Evolutionary conservation across 306 rosid species (phyloP), one percentile per base, ranked within the genome.

Genomic region (Cicer arietinum): DNA sequence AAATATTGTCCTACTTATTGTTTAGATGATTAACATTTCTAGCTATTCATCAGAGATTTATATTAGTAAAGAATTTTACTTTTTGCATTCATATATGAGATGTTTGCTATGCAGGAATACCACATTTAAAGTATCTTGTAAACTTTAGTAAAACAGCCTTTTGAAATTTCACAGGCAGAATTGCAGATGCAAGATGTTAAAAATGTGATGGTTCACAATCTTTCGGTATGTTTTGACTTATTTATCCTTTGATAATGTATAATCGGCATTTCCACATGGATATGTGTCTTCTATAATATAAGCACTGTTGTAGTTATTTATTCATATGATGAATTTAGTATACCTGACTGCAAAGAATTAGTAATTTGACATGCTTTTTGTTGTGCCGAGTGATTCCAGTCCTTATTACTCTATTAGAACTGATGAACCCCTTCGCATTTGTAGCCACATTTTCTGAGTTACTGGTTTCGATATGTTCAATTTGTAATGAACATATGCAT

Each of bases 101-200:
- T 12, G 11, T 61, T 60, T 60, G 25, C 8, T 72, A n/a, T 51
- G n/a, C 57, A 7, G 35, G 51, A 61, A 71, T 71, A 3, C 73
- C 53, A 42, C 13, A 54, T 41, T 76, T 56, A 11, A 64, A 54
- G 59, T 65, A 64, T 46, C 70, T 20, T n/a, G 16, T 45, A 39
- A 56, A 73, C 40, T 39, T 68, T 1, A 67, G 7, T 40, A 6
- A 54, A 42, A 54, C 44, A 67, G 17, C 47, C 62, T 81, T 48
- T 74, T 76, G 30, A 47, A 67, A 71, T 81, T 82, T 83, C 41
- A 60, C 92, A 94, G 98, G 97, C 98, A 12, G 98, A 94, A 72
- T 58, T 94, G 85, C 91, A 67, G 88, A 91, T 94, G 98, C 96
- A 94, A 81, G 98, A 94, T 47, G 91, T 85, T 40, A 90, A 85